Evolutionary conservation across 495 filamentous ascomycete genomes (phyloP), one percentile per base, ranked within the genome.

Genomic region (Daldinia concentrica): DNA sequence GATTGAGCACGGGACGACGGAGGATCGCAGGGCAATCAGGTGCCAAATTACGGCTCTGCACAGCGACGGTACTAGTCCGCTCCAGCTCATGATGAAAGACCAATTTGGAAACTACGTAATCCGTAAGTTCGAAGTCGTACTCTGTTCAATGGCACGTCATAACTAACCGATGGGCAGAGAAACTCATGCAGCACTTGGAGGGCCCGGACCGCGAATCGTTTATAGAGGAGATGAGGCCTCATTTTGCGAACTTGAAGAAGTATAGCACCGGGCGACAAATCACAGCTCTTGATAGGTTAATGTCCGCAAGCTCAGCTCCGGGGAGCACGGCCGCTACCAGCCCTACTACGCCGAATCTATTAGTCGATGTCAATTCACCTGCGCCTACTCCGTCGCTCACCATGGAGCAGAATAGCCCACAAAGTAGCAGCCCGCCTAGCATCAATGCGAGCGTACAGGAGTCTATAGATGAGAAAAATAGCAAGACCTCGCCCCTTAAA

Each of bases 31-130:
- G 17, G 84, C 86, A 41, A 96, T 99, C 72, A 87, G 95, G 63
- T 81, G 82, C 22, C 87, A 84, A 34, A 80, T 97, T 17, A 90
- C 87, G 2, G 83, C 84, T 9, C 64, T 81, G 14, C 85, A 87
- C 48, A 85, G 89, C 3, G 86, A 90, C 24, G 90, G 90, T 9
- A 89, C 90, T 58, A 90, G 84, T 71, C 86, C 88, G 17, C 81
- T 98, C 9, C 84, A 90, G 59, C 83, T 86, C 9, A 80, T 98
- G 76, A 95, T 98, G 85, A 92, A 90, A 66, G 95, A 99, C 76
- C 90, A 92, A 67, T 99, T 90, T 79, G 96, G 93, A 45, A 99
- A 99, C 78, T 99, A 99, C 77, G 95, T 98, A 15, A 91, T 99
- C 66, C 95, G 93, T 97, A 89, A 87, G 95, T 90, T 19, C 36